Conservation (phyloP, 1,284 basidiomycete genomes). For the Pseudozyma sp. region DNA sequence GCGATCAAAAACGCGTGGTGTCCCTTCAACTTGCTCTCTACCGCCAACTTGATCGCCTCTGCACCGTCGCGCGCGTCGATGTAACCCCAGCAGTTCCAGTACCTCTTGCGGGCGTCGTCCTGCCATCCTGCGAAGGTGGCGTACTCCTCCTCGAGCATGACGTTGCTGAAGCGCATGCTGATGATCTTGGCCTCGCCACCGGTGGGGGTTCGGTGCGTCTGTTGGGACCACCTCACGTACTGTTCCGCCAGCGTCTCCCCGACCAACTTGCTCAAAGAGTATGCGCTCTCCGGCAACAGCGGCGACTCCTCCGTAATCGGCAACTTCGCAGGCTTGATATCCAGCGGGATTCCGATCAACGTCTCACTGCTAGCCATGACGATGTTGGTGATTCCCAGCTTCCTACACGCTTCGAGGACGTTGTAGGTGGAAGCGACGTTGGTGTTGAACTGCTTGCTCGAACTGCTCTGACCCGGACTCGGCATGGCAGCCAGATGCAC, state of each 20-base stretch:
- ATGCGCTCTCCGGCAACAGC: constrained; percentile 68
- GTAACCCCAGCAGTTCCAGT: constrained; percentile 55
- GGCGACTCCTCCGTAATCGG: constrained; percentile 68
- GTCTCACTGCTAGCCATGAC: constrained; percentile 69
- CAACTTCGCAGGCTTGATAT: constrained; percentile 63
- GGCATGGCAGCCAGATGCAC: constrained; percentile 70
- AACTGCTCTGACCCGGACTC: constrained; percentile 65
- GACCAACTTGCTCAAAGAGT: constrained; percentile 69
- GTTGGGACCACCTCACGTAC: constrained; percentile 68
- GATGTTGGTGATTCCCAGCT: constrained; percentile 66
- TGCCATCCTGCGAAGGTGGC: constrained; percentile 69
- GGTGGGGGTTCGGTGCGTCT: constrained; percentile 15
- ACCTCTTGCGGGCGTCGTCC: constrained; percentile 58
- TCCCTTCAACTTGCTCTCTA: constrained; percentile 66
- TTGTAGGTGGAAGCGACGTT: constrained; percentile 69
- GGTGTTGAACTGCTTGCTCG: constrained; percentile 68
- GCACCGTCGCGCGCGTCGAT: constrained; percentile 70
- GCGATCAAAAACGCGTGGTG: constrained; percentile 70
- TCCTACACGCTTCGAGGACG: constrained; percentile 69
- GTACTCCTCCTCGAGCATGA: constrained; percentile 69
- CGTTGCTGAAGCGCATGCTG: constrained; percentile 69
- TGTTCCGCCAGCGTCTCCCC: constrained; percentile 70
- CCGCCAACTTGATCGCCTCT: constrained; percentile 68
- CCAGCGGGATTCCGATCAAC: constrained; percentile 69
- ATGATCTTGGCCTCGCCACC: constrained; percentile 66